A percentile compares a stretch with the other conserved stretches of the same genome.
phyloP scores from a whole-genome alignment of 768 basidiomycete species.

The Suillus occidentalis region DNA sequence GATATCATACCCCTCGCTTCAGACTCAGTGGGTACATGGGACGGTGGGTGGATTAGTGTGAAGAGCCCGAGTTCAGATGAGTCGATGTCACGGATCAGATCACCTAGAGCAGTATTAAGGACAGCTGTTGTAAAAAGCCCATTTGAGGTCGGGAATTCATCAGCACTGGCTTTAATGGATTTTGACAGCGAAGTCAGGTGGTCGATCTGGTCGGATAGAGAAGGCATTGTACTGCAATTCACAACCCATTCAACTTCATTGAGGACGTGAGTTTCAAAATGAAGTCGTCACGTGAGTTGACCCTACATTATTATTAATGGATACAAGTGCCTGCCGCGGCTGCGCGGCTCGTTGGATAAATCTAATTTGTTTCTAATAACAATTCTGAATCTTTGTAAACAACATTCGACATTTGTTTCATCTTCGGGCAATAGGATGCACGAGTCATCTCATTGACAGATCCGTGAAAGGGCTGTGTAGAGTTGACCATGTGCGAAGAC shows the following conservation, averaged over 20 bases:
- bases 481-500: no score
- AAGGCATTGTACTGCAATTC: conserved; percentile 39
- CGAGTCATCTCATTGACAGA: no score
- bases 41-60: conserved; percentile 45
- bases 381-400: no score
- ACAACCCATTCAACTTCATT: not conserved
- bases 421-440: no score
- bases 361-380: no score
- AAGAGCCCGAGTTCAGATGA: conserved; percentile 79
- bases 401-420: no score
- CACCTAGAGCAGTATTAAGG: conserved; percentile 60
- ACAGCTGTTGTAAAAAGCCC: conserved; percentile 63
- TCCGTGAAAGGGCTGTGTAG: no score
- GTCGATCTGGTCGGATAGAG: conserved; percentile 69
- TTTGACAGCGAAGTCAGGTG: conserved; percentile 54
- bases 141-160: conserved; percentile 14
- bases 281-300: not conserved
- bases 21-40: conserved; percentile 26
- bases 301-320: no score
- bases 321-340: no score
- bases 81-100: conserved; percentile 80
- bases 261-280: not conserved
- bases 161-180: conserved; percentile 41
- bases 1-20: conserved; percentile 47
- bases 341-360: no score